Conservation (phyloP, 371 early-diverging fungal species). For the Mortierella sp. region DNA sequence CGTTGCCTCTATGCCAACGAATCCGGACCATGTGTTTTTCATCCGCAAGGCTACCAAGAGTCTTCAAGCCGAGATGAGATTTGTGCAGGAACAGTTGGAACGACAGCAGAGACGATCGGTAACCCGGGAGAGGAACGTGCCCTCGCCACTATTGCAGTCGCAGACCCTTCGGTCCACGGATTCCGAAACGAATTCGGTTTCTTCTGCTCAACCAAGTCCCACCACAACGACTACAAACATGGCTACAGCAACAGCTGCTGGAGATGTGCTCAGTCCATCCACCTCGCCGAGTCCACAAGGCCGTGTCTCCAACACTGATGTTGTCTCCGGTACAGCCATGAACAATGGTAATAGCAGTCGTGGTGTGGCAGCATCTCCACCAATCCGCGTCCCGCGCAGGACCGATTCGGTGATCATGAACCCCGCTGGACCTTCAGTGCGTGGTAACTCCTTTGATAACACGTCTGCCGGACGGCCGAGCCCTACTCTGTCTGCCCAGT, state of each 20-base stretch:
- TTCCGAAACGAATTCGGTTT: conserved; percentile 6
- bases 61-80: conserved; percentile 52
- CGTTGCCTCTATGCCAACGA: conserved; percentile 51
- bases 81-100: conserved; percentile 41
- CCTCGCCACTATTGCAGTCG: conserved; percentile 21
- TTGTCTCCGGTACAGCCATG: neutral
- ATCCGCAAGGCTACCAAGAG: conserved; percentile 51
- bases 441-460: conserved; percentile 36
- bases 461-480: conserved; percentile 40
- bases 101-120: conserved; percentile 11
- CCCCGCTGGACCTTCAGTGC: conserved; percentile 27
- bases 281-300: conserved; percentile 18
- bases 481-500: conserved; percentile 35
- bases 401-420: conserved; percentile 51
- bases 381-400: conserved; percentile 40
- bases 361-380: conserved; percentile 19
- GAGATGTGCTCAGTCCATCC: conserved; percentile 14
- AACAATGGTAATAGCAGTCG: conserved; percentile 11
- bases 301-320: conserved; percentile 18
- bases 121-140: conserved; percentile 6
- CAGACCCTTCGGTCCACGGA: conserved; percentile 7
- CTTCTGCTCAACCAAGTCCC: conserved; percentile 33
- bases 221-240: neutral
- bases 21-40: conserved; percentile 45
- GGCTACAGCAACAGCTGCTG: neutral